Conservation (phyloP, 2,329 filamentous ascomycete species). For the Botrytis deweyae region DNA sequence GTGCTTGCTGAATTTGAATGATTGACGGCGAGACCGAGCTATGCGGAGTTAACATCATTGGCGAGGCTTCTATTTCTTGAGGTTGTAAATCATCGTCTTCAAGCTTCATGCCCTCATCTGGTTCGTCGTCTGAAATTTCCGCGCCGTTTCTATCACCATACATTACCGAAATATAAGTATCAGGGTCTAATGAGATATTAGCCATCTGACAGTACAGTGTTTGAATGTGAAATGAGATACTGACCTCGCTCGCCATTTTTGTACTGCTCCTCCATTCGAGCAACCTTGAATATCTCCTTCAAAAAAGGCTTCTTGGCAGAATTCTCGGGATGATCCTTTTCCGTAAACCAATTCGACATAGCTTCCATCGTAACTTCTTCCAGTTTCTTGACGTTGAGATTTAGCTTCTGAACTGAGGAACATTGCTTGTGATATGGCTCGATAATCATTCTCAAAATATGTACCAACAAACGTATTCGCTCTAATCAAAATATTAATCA, state of each 20-base stretch:
- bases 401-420: constrained; percentile 52
- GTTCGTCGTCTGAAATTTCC: constrained; percentile 30
- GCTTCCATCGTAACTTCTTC: constrained; percentile 59
- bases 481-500: constrained; percentile 44
- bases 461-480: constrained; percentile 56
- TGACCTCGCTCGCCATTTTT: constrained; percentile 58
- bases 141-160: constrained; percentile 26
- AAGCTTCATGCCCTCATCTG: constrained; percentile 26
- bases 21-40: constrained; percentile 1
- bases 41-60: constrained; percentile 23
- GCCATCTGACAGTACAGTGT: background rate
- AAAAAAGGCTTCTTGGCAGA: constrained; percentile 54
- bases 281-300: constrained; percentile 62
- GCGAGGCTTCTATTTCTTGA: constrained; percentile 30
- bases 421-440: constrained; percentile 40
- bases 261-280: constrained; percentile 55
- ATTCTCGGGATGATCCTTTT: constrained; percentile 55
- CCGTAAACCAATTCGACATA: constrained; percentile 57
- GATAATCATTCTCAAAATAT: constrained; percentile 58
- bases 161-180: constrained; percentile 29
- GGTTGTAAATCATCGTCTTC: constrained; percentile 33
- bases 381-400: constrained; percentile 50
- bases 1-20: constrained; percentile 22
- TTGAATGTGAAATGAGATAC: constrained; percentile 24
- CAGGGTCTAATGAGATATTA: constrained; percentile 23